Evolutionary conservation across 805 yeast species (phyloP), one percentile per base, ranked within the genome.

Genomic region (Suhomyces canberraensis): DNA sequence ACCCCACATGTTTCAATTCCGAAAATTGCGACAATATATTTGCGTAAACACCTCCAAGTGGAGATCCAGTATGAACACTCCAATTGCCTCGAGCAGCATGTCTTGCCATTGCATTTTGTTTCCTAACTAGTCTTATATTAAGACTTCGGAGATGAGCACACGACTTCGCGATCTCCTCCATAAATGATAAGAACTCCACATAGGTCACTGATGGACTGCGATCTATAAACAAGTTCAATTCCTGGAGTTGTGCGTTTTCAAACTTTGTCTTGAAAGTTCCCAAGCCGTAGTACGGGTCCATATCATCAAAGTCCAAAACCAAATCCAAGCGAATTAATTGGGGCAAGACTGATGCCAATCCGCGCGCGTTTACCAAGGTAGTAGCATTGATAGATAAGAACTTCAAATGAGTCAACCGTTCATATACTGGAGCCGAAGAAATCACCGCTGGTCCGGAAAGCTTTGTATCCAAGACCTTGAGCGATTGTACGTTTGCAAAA

Each of bases 391-490:
- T 35, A 6, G 57, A 40, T 15, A 60, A 40, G 9, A 37, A 30
- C n/a, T 29, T 21, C 3, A 51, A 33, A 2, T 35, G 22, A 3
- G 13, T 11, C 11, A 31, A 11, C 4, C 4, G 26, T 9, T 14
- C 24, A 9, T 21, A 18, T 16, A 16, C 9, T 7, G n/a, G 16
- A 9, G 11, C 26, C 14, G 26, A 8, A 24, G 11, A 8, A 8
- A 9, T 16, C 6, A 4, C 18, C 16, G n/a, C 13, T 14, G 38
- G 26, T 16, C 28, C 25, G 1, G 14, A 7, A 8, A 35, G 16
- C 11, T 18, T 14, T 29, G 25, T 11, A 31, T 56, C 61, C 16
- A 60, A 41, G 7, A 60, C 39, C 34, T 50, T 51, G 11, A 60
- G 39, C 11, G 37, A 21, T 9, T 30, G 33, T 16, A 60, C 28